Percentiles rank a stretch among this genome's conserved stretches.
These are phyloP conservation scores for Elongisporangium undulatum DNA, from an alignment of 352 stramenopile genomes.

Conservation along the genomic window DNA sequence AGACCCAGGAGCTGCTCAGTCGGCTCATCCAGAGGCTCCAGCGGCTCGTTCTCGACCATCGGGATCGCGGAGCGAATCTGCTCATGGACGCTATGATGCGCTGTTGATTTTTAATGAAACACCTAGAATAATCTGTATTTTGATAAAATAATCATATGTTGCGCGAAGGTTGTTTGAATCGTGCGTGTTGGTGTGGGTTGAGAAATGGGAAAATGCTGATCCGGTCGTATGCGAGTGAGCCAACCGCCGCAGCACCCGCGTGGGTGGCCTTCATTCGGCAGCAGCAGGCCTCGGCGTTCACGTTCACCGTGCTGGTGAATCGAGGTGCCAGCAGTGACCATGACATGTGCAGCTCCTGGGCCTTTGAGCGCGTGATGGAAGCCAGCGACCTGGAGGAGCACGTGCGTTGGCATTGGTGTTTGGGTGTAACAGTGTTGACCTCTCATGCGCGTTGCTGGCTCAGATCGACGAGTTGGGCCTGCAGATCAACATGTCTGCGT, in stretches of 20 bases:
- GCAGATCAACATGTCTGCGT: constrained; percentile 29
- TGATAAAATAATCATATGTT: not conserved
- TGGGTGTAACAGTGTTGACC: not conserved
- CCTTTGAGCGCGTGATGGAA: constrained; percentile 24
- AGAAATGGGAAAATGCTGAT: constrained; percentile 7
- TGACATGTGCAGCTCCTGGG: constrained; percentile 17
- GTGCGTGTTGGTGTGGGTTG: not conserved
- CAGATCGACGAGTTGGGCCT: constrained; percentile 60
- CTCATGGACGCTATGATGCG: not conserved
- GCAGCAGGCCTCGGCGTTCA: constrained; percentile 6
- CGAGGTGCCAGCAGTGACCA: not conserved
- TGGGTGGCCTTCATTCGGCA: constrained; percentile 50
- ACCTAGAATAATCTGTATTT: not conserved
- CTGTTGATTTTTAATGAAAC: not conserved
- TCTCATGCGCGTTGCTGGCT: not conserved
- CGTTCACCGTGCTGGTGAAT: constrained; percentile 29
- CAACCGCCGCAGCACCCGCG: not conserved
- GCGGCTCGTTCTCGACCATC: not conserved
- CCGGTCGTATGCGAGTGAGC: constrained; percentile 33
- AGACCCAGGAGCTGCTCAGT: not conserved
- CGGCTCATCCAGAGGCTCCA: not conserved
- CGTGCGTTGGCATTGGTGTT: constrained; percentile 10
- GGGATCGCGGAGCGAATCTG: not conserved
- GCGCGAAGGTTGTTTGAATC: constrained; percentile 11
- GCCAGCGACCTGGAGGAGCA: constrained; percentile 23